Base-by-base conservation (phyloP, 2,329 filamentous ascomycete genomes). In the Exophiala sp. region DNA sequence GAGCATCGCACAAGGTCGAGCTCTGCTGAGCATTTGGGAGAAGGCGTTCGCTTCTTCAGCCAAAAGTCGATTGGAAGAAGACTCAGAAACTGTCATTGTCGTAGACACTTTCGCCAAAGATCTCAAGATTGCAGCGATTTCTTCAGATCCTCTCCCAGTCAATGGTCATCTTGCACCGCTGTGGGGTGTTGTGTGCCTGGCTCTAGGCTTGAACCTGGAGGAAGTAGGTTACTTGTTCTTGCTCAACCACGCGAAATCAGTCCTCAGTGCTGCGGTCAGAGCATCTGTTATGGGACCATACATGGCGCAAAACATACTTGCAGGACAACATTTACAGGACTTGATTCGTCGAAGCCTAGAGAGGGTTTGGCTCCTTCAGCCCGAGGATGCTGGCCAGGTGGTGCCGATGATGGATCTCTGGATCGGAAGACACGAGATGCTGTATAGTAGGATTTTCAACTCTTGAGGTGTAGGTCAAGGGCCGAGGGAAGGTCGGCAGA, bases 361-460 rank as follows among this genome's bases (percentile, higher is more conserved):
- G 47, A 69, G 71, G 46, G 75, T 78, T 54, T 79, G 75, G 75
- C 62, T 74, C 18, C 73, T 67, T 16, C 63, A 67, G 34, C 74
- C 79, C 1, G 77, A 80, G 44, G 76, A 83, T 60, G 82, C 83
- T 10, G 81, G 79, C 1, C 80, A 85, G 61, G 76, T 76, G 35
- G 79, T 84, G n/a, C 82, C 83, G 2, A 73, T 75, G 9, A 74
- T 85, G 69, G 83, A 86, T 72, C 65, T 86, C 6, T 86, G 83
- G 83, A 74, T 84, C 52, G 83, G 83, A 1, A 73, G 83, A 59
- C 83, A 86, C 67, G 83, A 86, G 68, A 71, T 84, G 65, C 68
- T 86, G 38, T 86, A 86, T 67, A 84, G 81, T 63, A 73, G 83
- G 56, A 86, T 86, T 52, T 86, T 86, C 67, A 86, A 86, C 69